Evolutionary conservation across 192 early-diverging fungal species (phyloP), one percentile per base, ranked within the genome.

Genomic region (Backusella mclennaniae): DNA sequence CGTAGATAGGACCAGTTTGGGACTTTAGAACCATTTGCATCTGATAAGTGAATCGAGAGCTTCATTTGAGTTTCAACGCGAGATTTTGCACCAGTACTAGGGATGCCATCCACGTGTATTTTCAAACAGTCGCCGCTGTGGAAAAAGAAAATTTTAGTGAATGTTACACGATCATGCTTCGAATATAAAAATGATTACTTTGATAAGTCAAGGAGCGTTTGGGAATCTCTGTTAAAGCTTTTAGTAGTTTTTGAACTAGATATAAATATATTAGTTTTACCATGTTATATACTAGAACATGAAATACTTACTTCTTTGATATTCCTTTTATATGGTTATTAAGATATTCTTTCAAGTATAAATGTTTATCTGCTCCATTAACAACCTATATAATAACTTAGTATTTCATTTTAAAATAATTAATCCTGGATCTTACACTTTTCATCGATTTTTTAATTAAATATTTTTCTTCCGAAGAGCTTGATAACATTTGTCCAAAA

Each of bases 51-150:
- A 77, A 98, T 80, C 23, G 93, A 95, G 14, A 97, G 86, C 71
- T 95, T 95, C 76, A 96, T 96, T 84, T 97, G 96, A n/a, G 96
- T 98, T 83, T 98, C 96, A 38, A 97, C 96, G 4, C 95, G 85
- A 21, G 94, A 96, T 79, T 95, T 95, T 36, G 93, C 92, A 66
- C 89, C 89, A 36, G 79, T 77, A 42, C 73, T 74, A n/a, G 85
- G 83, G 49, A 90, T 82, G 35, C 89, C 89, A 26, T 49, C 56
- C 9, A 63, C 23, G 4, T 69, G 63, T 75, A 77, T 80, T 53
- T 77, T 69, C 42, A 76, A 49, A 63, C 0, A 29, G 26, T 63
- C 26, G 23, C 56, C 23, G 9, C 56, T 63, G 56, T 29, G 23
- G 56, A 29, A 63, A 29, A 63, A 49, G 46, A 63, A 63, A 63